These are phyloP conservation scores for Trichoderma breve DNA, from an alignment of 2,329 filamentous ascomycete species.

Conservation along the genomic window DNA sequence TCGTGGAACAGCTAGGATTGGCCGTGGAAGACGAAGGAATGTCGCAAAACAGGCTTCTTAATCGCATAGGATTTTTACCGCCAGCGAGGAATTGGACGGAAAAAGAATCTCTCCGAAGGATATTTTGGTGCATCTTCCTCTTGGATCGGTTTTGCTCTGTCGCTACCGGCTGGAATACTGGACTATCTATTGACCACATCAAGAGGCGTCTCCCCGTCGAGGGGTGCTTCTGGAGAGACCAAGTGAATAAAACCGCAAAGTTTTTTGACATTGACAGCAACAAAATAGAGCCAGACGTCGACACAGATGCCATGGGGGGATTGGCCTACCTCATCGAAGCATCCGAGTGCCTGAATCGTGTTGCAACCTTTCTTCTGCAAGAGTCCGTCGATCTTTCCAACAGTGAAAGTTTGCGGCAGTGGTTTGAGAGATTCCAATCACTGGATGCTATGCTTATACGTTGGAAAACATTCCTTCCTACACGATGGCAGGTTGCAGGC, in stretches of 20 bases:
- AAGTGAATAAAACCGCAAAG: constrained; percentile 27
- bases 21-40: constrained; percentile 27
- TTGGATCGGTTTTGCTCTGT: constrained; percentile 36
- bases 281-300: constrained; percentile 10
- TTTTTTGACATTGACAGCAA: constrained; percentile 27
- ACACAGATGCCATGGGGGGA: constrained; percentile 31
- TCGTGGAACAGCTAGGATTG: constrained; percentile 27
- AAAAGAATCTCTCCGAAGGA: constrained; percentile 35
- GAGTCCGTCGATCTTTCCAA: constrained; percentile 39
- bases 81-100: constrained; percentile 28
- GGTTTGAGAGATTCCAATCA: constrained; percentile 46
- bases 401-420: constrained; percentile 38
- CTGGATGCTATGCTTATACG: constrained; percentile 43
- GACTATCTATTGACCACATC: constrained; percentile 36
- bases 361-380: constrained; percentile 44
- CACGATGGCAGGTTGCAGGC: constrained; percentile 41
- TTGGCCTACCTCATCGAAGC: constrained; percentile 48
- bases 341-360: constrained; percentile 42
- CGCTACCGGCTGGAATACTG: constrained; percentile 38
- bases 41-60: constrained; percentile 22
- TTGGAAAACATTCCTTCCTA: constrained; percentile 46
- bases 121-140: constrained; percentile 40
- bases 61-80: constrained; percentile 27
- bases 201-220: constrained; percentile 36
- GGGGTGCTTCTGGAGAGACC: constrained; percentile 35